Base-by-base conservation (phyloP, 768 basidiomycete genomes). In the Tulasnella sp. region DNA sequence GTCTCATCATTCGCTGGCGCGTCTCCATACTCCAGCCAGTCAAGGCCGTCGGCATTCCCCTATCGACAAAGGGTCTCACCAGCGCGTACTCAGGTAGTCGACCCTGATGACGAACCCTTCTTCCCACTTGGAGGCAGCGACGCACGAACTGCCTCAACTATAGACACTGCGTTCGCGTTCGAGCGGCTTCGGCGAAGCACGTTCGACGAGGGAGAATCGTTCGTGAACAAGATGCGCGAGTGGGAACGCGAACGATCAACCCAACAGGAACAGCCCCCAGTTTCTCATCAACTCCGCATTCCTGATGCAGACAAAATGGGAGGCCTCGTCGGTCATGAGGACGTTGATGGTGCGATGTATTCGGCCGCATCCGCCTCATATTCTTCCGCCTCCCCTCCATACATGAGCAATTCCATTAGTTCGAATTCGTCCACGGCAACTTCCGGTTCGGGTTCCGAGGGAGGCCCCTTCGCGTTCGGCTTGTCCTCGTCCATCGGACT, bases 391-490 rank as follows among this genome's bases (percentile, higher is more conserved):
- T 76, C 75, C 31, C 54, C 73, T 25, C 73, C 73, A 38, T 58
- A 49, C 9, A 74, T 74, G 73, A 74, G 73, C 52, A 67, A 74
- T 22, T 74, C 73, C 29, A 74, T 74, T 34, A 74, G 42, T 31
- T 74, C 73, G 49, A 74, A 74, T 58, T 74, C 73, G 45, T 72
- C 71, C 25, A 54, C 73, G 36, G 54, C 54, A 52, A 74, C 45
- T 58, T 74, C 73, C 54, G 73, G 37, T 17, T 74, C 73, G 9
- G 75, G 75, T 17, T 76, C 75, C 75, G 75, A 76, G 25, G 73
- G 49, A 22, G 69, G 22, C 38, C 29, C 25, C 15, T 42, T 70
- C 19, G 69, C 69, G 31, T 70, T 64, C 31, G 73, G 73, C 3
- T 29, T 39, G 9, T 67, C 38, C 17, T 25, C 74, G 1, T 3